Evolutionary conservation across 768 basidiomycete genomes (phyloP).

Genomic region (Rhizopogon salebrosus): DNA sequence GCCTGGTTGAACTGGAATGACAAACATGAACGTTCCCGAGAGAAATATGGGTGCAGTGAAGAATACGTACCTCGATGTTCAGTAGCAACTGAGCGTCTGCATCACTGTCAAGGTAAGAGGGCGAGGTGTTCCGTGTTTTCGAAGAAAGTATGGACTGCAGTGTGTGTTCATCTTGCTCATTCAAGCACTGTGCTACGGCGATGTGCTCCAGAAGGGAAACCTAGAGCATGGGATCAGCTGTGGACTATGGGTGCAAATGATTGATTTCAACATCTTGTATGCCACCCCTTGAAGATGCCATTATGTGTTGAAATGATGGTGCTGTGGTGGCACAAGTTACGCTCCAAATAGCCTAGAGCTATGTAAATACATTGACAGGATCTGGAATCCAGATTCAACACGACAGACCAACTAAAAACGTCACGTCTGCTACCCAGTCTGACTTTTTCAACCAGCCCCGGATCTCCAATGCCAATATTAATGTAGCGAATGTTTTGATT

Average conservation of each 20-base stretch:
- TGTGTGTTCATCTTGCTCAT: slow-evolving; percentile 50
- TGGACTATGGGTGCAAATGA: neutral
- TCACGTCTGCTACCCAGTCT: too few relatives aligned
- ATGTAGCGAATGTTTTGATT: too few relatives aligned
- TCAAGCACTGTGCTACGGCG: slow-evolving; percentile 64
- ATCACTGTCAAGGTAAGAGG: slow-evolving; percentile 56
- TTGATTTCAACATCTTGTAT: slow-evolving; percentile 23
- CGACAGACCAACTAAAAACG: too few relatives aligned
- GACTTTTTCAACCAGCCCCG: too few relatives aligned
- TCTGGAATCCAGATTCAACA: too few relatives aligned
- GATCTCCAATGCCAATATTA: too few relatives aligned
- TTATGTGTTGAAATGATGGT: neutral
- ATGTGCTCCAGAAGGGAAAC: slow-evolving; percentile 53
- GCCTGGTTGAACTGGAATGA: slow-evolving; percentile 58
- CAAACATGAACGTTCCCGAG: neutral
- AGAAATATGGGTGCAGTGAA: neutral
- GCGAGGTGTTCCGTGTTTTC: slow-evolving; percentile 40
- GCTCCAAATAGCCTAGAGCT: too few relatives aligned
- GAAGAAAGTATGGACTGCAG: slow-evolving; percentile 44
- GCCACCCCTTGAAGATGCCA: neutral
- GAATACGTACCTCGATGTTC: slow-evolving; percentile 53
- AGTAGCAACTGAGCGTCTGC: slow-evolving; percentile 70
- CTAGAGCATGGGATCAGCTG: slow-evolving; percentile 21
- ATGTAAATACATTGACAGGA: too few relatives aligned
- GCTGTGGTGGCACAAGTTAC: too few relatives aligned